These are phyloP conservation scores for Podospora australis DNA, from an alignment of 495 filamentous ascomycete genomes.

Conservation along the genomic window DNA sequence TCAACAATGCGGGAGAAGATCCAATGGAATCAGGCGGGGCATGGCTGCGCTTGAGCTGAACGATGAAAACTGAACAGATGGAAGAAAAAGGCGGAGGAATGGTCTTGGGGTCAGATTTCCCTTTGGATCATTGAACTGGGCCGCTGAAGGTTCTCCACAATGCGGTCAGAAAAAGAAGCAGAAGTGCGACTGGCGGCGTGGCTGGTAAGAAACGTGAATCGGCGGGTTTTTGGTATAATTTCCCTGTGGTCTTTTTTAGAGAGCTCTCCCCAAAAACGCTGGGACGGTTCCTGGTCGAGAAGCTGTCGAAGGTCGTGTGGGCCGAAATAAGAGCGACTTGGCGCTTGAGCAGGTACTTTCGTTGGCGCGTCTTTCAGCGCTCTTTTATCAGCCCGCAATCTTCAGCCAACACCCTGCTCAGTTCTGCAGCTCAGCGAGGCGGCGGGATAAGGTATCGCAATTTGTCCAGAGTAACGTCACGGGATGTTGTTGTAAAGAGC, in stretches of 20 bases:
- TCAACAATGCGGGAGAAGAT: slow-evolving; percentile 30
- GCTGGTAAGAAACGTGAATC: slow-evolving; percentile 10
- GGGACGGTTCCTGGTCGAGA: background rate
- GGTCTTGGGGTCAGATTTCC: no score
- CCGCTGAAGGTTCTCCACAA: no score
- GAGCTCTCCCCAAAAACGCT: background rate
- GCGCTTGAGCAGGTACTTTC: background rate
- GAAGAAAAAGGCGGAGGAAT: background rate
- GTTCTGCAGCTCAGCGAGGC: background rate
- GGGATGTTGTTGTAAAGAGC: background rate
- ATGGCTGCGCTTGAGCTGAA: slow-evolving; percentile 22
- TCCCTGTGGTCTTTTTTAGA: background rate
- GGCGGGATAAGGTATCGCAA: background rate
- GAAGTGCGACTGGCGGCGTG: no score
- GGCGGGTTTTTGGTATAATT: slow-evolving; percentile 1
- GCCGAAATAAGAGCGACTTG: slow-evolving; percentile 4
- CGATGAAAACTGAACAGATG: no score
- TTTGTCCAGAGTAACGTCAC: slow-evolving; percentile 2
- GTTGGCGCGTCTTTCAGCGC: background rate
- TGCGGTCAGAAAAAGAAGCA: slow-evolving; percentile 5
- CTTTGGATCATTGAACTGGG: no score
- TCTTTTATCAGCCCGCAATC: background rate
- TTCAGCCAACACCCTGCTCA: no score
- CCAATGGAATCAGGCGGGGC: slow-evolving; percentile 17
- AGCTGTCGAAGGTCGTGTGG: background rate